Evolutionary conservation across 2,329 filamentous ascomycete genomes (phyloP), one percentile per base, ranked within the genome.

Genomic region (Akanthomyces uredinophilus): DNA sequence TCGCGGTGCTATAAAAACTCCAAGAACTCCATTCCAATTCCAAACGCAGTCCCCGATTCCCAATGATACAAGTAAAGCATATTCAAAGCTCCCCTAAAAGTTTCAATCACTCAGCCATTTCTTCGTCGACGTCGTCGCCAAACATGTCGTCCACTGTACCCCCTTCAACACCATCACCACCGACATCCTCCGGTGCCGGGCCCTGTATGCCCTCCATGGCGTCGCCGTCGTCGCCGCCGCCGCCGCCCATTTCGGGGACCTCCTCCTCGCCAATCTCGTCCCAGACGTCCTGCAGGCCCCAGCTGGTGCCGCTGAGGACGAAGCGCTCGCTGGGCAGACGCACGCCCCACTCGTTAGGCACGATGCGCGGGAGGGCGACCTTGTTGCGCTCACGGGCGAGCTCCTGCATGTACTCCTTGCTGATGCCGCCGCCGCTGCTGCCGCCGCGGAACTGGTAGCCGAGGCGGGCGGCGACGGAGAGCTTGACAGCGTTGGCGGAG

Each of bases 341-440:
- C 7, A 88, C 81, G 27, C 87, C 87, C 85, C 87, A 90, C 70
- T 89, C 87, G 68, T 83, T 84, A 47, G 83, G 80, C 14, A 83
- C 77, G 18, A 89, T 83, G 64, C 82, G 81, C 22, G 87, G 87
- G 65, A 92, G 74, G 1, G 81, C 83, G 32, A 88, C 79, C 68
- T 84, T 84, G 75, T 92, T 92, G 65, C 87, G 78, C 70, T 89
- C 86, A 65, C 82, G 79, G 14, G 89, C 90, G n/a, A 92, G 78
- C 71, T 92, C 89, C 62, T 87, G 77, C 78, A 93, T 81, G 73
- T 89, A 92, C 66, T 94, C 90, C 71, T 93, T 93, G 72, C 80
- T 84, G 56, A 85, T 77, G 10, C 83, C 83, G 39, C 81, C 77
- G 10, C 77, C 79, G 20, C 79, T 79, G 58, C 78, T 78, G 70